Conservation (phyloP, 176 grass and related monocot genomes). For the Oryza coarctata region DNA sequence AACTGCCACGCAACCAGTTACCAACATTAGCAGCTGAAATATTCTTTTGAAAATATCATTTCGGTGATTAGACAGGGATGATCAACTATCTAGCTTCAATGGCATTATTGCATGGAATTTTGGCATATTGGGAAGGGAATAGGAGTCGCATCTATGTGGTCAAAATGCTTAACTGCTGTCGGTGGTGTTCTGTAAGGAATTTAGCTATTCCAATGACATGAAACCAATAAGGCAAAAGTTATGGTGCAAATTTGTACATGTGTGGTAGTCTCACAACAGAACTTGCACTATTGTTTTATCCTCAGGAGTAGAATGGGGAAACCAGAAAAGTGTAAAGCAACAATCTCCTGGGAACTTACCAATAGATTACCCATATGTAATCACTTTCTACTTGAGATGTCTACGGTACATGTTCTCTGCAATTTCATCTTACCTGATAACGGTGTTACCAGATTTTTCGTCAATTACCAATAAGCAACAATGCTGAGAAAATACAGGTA, state of each 20-base stretch:
- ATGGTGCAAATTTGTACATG: background rate
- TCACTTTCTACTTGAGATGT: slow-evolving; percentile 29
- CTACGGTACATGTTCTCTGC: slow-evolving; percentile 2
- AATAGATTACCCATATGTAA: background rate
- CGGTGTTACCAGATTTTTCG: background rate
- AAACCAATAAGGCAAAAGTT: slow-evolving; percentile 4
- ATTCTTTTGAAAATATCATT: background rate
- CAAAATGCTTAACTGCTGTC: background rate
- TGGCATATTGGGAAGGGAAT: background rate
- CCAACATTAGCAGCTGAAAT: background rate
- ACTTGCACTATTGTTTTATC: background rate
- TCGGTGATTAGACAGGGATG: background rate
- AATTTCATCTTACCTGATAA: background rate
- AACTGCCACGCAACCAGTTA: background rate
- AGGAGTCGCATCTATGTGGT: background rate
- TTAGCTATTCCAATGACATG: slow-evolving; percentile 1
- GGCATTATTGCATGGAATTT: slow-evolving; percentile 1
- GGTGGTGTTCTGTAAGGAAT: background rate
- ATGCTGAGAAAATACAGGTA: slow-evolving; percentile 6
- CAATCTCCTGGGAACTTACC: background rate
- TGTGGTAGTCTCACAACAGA: background rate
- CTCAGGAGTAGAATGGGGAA: background rate
- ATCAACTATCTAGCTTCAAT: background rate
- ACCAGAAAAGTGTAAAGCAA: background rate
- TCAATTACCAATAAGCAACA: slow-evolving; percentile 5